phyloP scores from a whole-genome alignment of 2,329 filamentous ascomycete species.

The Cryphonectria parasitica region DNA sequence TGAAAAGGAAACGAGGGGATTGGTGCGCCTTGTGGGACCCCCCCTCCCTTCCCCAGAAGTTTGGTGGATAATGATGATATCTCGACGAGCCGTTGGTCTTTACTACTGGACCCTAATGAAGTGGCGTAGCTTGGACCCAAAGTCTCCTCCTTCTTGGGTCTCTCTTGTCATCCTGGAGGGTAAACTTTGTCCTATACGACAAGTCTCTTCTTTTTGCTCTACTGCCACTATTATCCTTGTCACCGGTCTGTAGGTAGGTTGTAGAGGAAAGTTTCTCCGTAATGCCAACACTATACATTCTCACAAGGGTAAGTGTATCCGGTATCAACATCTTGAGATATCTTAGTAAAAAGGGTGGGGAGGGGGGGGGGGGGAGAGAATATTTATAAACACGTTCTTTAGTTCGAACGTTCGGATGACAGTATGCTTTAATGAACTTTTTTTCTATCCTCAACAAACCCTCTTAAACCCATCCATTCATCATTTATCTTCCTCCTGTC shows the following conservation, averaged over 20 bases:
- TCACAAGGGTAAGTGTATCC: constrained; percentile 1
- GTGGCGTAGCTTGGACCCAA: background rate
- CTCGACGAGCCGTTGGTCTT: background rate
- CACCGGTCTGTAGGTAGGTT: too few species aligned
- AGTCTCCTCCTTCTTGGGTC: background rate
- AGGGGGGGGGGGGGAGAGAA: background rate
- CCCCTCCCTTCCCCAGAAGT: background rate
- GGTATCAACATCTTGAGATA: background rate
- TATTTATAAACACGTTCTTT: background rate
- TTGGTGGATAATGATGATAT: background rate
- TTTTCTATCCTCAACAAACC: background rate
- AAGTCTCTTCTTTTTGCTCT: background rate
- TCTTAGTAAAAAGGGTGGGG: too few species aligned
- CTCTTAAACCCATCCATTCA: background rate
- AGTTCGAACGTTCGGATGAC: background rate
- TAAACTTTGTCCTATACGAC: background rate
- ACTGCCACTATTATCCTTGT: background rate
- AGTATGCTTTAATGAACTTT: background rate
- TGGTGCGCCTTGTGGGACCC: background rate
- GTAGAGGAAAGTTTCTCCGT: constrained; percentile 10
- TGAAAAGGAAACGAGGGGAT: background rate
- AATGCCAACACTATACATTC: background rate
- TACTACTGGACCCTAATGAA: background rate
- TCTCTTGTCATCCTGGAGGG: too few species aligned
- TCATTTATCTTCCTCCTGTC: background rate